These are phyloP conservation scores for Lasiosphaeria ovina DNA, from an alignment of 495 filamentous ascomycete species.

Conservation along the genomic window DNA sequence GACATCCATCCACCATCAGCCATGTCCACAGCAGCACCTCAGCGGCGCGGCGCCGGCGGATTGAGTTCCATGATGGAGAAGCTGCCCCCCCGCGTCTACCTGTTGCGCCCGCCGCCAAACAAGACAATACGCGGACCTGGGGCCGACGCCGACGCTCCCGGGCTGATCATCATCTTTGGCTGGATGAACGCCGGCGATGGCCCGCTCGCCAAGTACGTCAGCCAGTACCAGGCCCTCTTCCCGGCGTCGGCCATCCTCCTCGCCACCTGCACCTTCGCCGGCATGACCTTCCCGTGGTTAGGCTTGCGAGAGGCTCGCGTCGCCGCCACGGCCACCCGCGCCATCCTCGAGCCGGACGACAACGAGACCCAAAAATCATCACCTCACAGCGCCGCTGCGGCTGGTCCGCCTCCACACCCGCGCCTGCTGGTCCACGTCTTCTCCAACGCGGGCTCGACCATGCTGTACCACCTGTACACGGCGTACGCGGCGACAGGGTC, in stretches of 20 bases:
- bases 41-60: background rate
- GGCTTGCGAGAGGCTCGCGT: conserved; percentile 9
- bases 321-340: conserved; percentile 11
- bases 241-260: conserved; percentile 30
- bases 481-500: conserved; percentile 13
- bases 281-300: conserved; percentile 13
- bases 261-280: conserved; percentile 22
- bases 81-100: conserved; percentile 28
- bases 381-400: background rate
- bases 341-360: conserved; percentile 11
- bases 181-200: conserved; percentile 38
- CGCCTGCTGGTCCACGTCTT: conserved; percentile 35
- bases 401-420: conserved; percentile 1
- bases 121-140: conserved; percentile 5
- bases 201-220: conserved; percentile 33
- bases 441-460: conserved; percentile 35
- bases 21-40: conserved; percentile 10
- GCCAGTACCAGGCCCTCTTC: conserved; percentile 29
- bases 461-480: conserved; percentile 24
- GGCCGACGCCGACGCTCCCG: conserved; percentile 17
- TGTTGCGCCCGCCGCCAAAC: conserved; percentile 14
- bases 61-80: conserved; percentile 31
- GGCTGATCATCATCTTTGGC: conserved; percentile 31
- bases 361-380: background rate
- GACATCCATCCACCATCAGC: conserved; percentile 2